Evolutionary conservation across 2,329 filamentous ascomycete genomes (phyloP).

Genomic region (Venturia pyrina): DNA sequence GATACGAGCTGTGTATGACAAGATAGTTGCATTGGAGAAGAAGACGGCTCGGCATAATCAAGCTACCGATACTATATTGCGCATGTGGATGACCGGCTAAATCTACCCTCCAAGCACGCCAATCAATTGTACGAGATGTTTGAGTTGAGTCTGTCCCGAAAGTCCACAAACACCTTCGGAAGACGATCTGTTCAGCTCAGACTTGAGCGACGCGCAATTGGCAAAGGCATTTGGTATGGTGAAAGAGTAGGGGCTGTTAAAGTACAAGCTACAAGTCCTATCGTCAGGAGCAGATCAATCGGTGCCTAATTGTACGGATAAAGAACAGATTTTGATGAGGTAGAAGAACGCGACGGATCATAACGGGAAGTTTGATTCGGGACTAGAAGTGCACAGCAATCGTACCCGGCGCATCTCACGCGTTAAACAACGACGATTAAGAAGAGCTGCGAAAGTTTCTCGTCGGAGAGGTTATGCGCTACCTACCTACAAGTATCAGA

Average conservation of each 20-base stretch:
- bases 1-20: conserved; percentile 30
- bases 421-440: conserved; percentile 38
- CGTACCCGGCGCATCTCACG: conserved; percentile 41
- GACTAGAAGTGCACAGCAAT: conserved; percentile 35
- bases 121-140: conserved; percentile 19
- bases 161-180: conserved; percentile 50
- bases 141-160: conserved; percentile 30
- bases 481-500: conserved; percentile 33
- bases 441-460: conserved; percentile 39
- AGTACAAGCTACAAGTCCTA: conserved; percentile 46
- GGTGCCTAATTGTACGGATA: conserved; percentile 50
- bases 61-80: conserved; percentile 40
- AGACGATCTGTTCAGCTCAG: conserved; percentile 80
- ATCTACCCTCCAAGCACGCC: conserved; percentile 19
- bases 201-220: conserved; percentile 52
- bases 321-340: conserved; percentile 43
- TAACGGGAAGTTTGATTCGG: conserved; percentile 35
- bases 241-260: conserved; percentile 43
- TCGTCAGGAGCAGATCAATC: conserved; percentile 57
- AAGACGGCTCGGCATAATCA: conserved; percentile 45
- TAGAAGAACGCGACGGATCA: conserved; percentile 42
- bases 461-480: conserved; percentile 40
- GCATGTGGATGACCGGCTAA: conserved; percentile 16
- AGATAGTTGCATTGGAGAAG: conserved; percentile 40
- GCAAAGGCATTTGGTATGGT: conserved; percentile 56